phyloP scores from a whole-genome alignment of 2,329 filamentous ascomycete species.

The Colletotrichum spinosum region DNA sequence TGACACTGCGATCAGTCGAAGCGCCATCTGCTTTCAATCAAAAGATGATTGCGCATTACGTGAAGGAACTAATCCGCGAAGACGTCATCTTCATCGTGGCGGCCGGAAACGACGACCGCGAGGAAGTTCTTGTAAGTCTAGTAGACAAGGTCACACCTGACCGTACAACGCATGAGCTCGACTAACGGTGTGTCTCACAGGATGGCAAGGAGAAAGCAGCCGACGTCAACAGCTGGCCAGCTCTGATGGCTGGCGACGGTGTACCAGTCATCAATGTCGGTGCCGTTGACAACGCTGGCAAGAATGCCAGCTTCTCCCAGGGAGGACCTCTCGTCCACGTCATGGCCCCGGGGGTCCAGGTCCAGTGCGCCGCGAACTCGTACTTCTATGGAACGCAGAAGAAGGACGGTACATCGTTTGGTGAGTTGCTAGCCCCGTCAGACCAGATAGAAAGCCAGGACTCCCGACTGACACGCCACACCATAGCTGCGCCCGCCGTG shows the following conservation, averaged over 20 bases:
- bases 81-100: not conserved
- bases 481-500: constrained; percentile 1
- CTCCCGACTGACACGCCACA: not conserved
- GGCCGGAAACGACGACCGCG: not conserved
- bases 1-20: no score
- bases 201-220: not conserved
- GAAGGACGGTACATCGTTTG: not conserved
- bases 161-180: no score
- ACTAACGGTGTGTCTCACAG: no score
- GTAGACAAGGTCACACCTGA: no score
- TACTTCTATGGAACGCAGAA: not conserved
- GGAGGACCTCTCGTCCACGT: constrained; percentile 15
- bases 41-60: not conserved
- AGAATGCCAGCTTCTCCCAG: constrained; percentile 6
- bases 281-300: constrained; percentile 11
- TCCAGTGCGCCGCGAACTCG: constrained; percentile 14
- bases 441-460: no score
- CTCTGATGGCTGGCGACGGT: not conserved
- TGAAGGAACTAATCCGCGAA: not conserved
- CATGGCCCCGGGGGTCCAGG: constrained; percentile 1
- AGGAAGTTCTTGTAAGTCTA: not conserved
- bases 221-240: not conserved
- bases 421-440: not conserved
- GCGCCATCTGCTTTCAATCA: fast-evolving
- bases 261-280: constrained; percentile 11